Evolutionary conservation across 768 basidiomycete genomes (phyloP).

Genomic region (Rhizopogon vinicolor): DNA sequence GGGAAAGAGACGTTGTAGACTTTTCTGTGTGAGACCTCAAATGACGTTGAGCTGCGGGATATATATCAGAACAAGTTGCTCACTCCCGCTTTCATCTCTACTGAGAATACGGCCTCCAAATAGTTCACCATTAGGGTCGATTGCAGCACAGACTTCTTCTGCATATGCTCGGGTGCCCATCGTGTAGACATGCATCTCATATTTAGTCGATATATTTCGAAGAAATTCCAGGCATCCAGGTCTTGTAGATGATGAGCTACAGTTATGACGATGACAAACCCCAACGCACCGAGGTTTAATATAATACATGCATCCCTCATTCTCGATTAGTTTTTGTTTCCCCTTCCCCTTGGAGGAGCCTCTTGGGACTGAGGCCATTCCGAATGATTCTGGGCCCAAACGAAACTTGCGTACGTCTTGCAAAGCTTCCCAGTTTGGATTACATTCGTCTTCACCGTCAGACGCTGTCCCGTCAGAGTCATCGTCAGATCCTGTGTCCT

Average conservation of each 20-base stretch:
- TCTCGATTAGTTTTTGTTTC: conserved; percentile 63
- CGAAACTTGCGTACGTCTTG: conserved; percentile 89
- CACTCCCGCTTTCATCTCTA: conserved; percentile 95
- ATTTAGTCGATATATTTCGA: conserved; percentile 62
- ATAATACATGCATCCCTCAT: conserved; percentile 91
- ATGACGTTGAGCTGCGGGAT: conserved; percentile 9
- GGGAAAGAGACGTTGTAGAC: conserved; percentile 87
- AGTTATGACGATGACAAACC: background rate
- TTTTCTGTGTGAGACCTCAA: conserved; percentile 86
- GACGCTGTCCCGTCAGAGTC: conserved; percentile 38
- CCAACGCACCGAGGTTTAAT: conserved; percentile 86
- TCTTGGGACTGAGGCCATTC: conserved; percentile 40
- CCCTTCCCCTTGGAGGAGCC: conserved; percentile 41
- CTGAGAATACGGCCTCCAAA: conserved; percentile 89
- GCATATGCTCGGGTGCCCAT: conserved; percentile 99
- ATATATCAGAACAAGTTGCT: conserved; percentile 27
- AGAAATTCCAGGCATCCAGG: conserved; percentile 87
- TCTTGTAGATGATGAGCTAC: conserved; percentile 30
- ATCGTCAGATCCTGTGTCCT: conserved; percentile 24
- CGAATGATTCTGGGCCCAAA: conserved; percentile 71
- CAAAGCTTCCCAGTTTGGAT: conserved; percentile 91
- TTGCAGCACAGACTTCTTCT: conserved; percentile 88
- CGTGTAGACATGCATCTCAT: conserved; percentile 99
- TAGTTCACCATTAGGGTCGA: conserved; percentile 82
- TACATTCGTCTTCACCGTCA: conserved; percentile 53